phyloP scores from a whole-genome alignment of 2,329 filamentous ascomycete genomes.

The Arthrobotrys sphaeroides region DNA sequence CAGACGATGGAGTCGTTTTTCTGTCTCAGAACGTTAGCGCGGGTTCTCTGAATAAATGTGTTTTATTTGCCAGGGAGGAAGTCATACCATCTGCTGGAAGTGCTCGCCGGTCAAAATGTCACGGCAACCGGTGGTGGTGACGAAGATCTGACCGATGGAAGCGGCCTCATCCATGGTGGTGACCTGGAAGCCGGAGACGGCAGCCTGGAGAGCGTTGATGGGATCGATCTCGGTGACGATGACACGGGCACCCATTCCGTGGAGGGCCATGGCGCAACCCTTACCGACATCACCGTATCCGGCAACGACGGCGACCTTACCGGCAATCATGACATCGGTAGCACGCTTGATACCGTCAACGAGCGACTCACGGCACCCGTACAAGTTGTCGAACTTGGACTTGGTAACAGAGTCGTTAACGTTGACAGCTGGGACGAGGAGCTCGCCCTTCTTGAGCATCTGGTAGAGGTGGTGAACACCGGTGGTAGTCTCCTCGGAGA shows the following conservation, averaged over 20 bases:
- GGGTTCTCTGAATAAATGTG: background rate
- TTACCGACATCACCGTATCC: constrained; percentile 99
- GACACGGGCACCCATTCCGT: constrained; percentile 96
- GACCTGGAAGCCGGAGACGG: constrained; percentile 96
- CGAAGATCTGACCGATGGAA: constrained; percentile 90
- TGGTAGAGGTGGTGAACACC: constrained; percentile 99
- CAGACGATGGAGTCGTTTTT: constrained; percentile 97
- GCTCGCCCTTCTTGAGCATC: constrained; percentile 90
- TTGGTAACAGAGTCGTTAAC: constrained; percentile 99
- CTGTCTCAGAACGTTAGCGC: constrained; percentile 2
- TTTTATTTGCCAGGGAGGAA: constrained; percentile 62
- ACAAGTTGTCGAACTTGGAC: constrained; percentile 99
- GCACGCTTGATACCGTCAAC: constrained; percentile 99
- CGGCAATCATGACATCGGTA: constrained; percentile 99
- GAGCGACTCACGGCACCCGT: constrained; percentile 98
- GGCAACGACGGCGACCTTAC: constrained; percentile 96
- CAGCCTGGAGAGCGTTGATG: constrained; percentile 99
- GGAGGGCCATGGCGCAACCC: constrained; percentile 94
- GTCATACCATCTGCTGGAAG: constrained; percentile 81
- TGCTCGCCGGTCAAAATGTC: constrained; percentile 92
- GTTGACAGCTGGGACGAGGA: constrained; percentile 96
- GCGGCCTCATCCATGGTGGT: constrained; percentile 98
- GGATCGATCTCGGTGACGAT: constrained; percentile 97
- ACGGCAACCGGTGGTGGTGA: constrained; percentile 98
- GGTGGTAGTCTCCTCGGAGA: constrained; percentile 99